Conservation (phyloP, 2,329 filamentous ascomycete species). For the Xylaria sp. region DNA sequence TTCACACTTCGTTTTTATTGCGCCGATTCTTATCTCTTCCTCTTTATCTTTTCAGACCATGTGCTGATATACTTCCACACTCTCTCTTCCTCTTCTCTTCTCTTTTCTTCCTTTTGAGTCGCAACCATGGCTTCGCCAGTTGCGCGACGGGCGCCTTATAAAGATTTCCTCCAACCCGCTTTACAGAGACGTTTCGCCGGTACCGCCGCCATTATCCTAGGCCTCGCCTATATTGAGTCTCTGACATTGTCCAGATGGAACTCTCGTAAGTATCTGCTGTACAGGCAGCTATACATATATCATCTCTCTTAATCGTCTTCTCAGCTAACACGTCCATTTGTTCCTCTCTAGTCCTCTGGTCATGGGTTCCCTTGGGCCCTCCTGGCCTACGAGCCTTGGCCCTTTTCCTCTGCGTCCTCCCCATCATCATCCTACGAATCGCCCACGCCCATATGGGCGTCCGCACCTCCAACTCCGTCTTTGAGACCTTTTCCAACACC, state of each 20-base stretch:
- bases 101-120: slow-evolving; percentile 39
- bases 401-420: slow-evolving; percentile 79
- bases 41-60: slow-evolving; percentile 24
- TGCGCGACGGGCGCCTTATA: slow-evolving; percentile 74
- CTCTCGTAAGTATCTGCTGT: slow-evolving; percentile 65
- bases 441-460: slow-evolving; percentile 81
- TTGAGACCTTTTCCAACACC: slow-evolving; percentile 70
- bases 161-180: slow-evolving; percentile 90
- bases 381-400: slow-evolving; percentile 79
- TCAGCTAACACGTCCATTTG: slow-evolving; percentile 29
- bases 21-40: not conserved
- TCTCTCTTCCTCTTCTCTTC: not conserved
- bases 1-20: not conserved
- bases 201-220: slow-evolving; percentile 75
- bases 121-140: slow-evolving; percentile 63
- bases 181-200: slow-evolving; percentile 88
- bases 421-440: slow-evolving; percentile 86
- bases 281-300: not conserved
- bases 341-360: slow-evolving; percentile 75
- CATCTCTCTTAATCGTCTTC: not conserved
- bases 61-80: slow-evolving; percentile 23
- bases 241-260: slow-evolving; percentile 75
- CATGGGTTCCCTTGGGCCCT: slow-evolving; percentile 83
- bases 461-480: slow-evolving; percentile 75
- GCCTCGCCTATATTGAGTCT: slow-evolving; percentile 78